Evolutionary conservation across 306 rosid species (phyloP).

Genomic region (Gleditsia sinensis): DNA sequence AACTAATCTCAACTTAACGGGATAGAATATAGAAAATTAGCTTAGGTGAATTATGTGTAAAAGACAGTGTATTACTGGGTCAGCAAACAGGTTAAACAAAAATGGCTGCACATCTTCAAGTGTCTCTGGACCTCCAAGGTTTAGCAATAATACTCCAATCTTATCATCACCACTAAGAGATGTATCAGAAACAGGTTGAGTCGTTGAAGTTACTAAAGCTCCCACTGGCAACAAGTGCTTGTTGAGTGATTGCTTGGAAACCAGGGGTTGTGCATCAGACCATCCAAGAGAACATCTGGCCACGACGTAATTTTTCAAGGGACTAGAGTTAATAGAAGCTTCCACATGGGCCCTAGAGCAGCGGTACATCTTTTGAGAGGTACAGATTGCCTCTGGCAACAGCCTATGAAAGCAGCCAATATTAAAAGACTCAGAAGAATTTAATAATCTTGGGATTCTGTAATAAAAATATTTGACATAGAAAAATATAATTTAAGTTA

Average conservation of each 20-base stretch:
- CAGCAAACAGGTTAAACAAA: constrained; percentile 95
- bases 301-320: constrained; percentile 41
- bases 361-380: constrained; percentile 56
- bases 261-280: constrained; percentile 50
- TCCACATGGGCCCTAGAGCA: constrained; percentile 51
- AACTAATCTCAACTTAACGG: constrained; percentile 16
- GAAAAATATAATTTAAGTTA: constrained; percentile 1
- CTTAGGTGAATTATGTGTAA: constrained; percentile 6
- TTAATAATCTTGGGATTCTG: constrained; percentile 14
- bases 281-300: constrained; percentile 50
- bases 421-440: constrained; percentile 21
- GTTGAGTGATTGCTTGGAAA: constrained; percentile 54
- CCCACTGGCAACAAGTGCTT: constrained; percentile 59
- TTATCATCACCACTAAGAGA: constrained; percentile 67
- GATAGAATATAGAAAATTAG: background rate
- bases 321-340: constrained; percentile 41
- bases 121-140: constrained; percentile 98
- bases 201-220: constrained; percentile 63
- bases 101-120: constrained; percentile 97
- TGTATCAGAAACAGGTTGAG: constrained; percentile 47
- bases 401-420: constrained; percentile 41
- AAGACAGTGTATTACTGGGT: constrained; percentile 65
- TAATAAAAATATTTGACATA: constrained; percentile 2
- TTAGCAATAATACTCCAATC: constrained; percentile 85
- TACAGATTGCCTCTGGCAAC: constrained; percentile 52